These are phyloP conservation scores for Colletotrichum euphorbiae DNA, from an alignment of 2,329 filamentous ascomycete genomes.

Conservation along the genomic window DNA sequence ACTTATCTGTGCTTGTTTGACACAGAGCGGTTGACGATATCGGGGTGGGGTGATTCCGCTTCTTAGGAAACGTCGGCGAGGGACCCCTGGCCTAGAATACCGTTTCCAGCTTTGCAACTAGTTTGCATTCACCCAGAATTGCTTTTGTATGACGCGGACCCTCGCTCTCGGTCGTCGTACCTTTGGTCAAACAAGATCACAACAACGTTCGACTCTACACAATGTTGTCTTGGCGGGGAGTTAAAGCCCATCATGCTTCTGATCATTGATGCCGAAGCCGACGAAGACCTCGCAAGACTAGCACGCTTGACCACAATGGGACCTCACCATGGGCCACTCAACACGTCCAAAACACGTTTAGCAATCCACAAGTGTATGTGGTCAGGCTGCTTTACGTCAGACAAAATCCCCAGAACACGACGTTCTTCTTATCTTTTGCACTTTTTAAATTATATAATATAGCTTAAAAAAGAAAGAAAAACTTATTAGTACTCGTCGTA, in stretches of 20 bases:
- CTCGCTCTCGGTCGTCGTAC: slow-evolving; percentile 1
- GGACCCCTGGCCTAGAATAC: slow-evolving; percentile 14
- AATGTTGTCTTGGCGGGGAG: background rate
- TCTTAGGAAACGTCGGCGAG: slow-evolving; percentile 23
- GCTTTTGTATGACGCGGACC: background rate
- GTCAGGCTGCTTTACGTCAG: slow-evolving; percentile 29
- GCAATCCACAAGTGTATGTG: slow-evolving; percentile 35
- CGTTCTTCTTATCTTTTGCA: background rate
- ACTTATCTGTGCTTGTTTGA: slow-evolving; percentile 28
- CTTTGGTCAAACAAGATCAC: slow-evolving; percentile 3
- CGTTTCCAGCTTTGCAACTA: background rate
- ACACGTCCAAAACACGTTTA: slow-evolving; percentile 13
- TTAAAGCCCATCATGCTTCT: background rate
- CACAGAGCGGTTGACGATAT: slow-evolving; percentile 15
- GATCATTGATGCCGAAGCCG: background rate
- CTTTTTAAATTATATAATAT: too few relatives aligned
- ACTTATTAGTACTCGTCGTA: slow-evolving; percentile 37
- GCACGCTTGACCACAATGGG: background rate
- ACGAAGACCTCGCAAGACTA: background rate
- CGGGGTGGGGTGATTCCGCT: background rate
- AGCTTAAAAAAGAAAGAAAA: background rate
- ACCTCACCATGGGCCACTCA: slow-evolving; percentile 22
- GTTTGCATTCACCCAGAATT: background rate
- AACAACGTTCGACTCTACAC: background rate
- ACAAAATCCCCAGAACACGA: background rate